Conservation (phyloP, 345 rosid genomes). For the Noccaea caerulescens region DNA sequence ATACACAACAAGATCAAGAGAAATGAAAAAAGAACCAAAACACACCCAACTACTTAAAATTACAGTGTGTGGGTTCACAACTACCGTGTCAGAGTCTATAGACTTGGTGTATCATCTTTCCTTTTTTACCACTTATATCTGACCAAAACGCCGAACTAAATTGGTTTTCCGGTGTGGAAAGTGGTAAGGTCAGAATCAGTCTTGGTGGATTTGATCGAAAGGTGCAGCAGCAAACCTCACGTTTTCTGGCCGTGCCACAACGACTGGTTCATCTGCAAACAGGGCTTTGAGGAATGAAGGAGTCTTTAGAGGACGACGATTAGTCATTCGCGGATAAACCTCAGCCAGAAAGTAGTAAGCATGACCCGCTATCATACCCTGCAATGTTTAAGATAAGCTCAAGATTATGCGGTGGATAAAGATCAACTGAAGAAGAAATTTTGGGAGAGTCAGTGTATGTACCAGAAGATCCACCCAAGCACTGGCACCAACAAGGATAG, state of each 20-base stretch:
- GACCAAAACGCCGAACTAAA: constrained; percentile 10
- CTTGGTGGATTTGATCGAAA: constrained; percentile 67
- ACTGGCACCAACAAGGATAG: constrained; percentile 94
- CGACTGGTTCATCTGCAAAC: constrained; percentile 86
- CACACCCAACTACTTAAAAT: constrained; percentile 35
- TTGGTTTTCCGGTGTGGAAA: not conserved
- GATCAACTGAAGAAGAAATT: not conserved
- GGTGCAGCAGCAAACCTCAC: constrained; percentile 86
- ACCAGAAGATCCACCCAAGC: constrained; percentile 99
- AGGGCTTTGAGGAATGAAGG: constrained; percentile 80
- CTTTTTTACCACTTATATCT: constrained; percentile 11
- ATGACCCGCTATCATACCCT: constrained; percentile 99
- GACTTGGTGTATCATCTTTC: constrained; percentile 23
- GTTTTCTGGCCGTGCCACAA: constrained; percentile 74
- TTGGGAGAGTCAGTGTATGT: constrained; percentile 12
- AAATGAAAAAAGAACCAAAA: constrained; percentile 2
- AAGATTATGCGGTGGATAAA: not conserved
- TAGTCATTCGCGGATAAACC: constrained; percentile 90
- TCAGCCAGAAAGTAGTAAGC: constrained; percentile 98
- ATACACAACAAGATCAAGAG: constrained; percentile 28
- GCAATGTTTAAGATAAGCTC: constrained; percentile 29
- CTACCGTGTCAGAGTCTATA: constrained; percentile 19
- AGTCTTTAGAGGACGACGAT: constrained; percentile 81
- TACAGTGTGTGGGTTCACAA: constrained; percentile 9
- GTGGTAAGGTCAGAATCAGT: constrained; percentile 40